Base-by-base conservation (phyloP, 2,329 filamentous ascomycete species). In the Pleoardoris graminearum region DNA sequence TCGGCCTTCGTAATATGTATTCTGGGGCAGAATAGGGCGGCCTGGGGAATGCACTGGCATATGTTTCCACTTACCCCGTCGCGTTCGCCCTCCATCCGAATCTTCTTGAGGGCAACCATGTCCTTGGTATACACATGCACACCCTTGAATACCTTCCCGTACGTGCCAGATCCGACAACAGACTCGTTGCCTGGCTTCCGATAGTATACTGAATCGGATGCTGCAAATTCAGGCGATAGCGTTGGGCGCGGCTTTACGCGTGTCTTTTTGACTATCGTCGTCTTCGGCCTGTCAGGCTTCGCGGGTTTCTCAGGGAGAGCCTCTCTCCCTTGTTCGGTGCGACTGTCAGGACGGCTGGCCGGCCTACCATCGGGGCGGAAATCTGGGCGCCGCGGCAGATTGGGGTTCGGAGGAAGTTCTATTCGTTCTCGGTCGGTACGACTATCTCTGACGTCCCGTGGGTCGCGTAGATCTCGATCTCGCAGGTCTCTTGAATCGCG, bases 161-260 rank as follows among this genome's bases (percentile, higher is more conserved):
- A 97, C 0, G 93, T 97, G 10, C 93, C 93, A 37, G 93, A 96
- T 14, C 93, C 93, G 17, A 97, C 88, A 0, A 97, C 93, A 0
- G 93, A 97, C 70, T 96, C 93, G 63, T 97, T 96, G n/a, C 93
- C 93, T 1, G 92, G 92, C 70, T 97, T 97, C 58, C 93, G 83
- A 76, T 88, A 96, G 74, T 95, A 97, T 3, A 97, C 91, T 0
- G 92, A 97, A 39, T 93, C 88, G 0, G 92, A 96, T 5, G 81
- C 78, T 10, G 85, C 84, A 63, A 93, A 84, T 27, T 96, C 90
- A 21, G 85, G 77, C 0, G 87, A 77, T 1, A 97, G 76, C 4
- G 79, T 82, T 2, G 90, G 91, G 47, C 86, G 85, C 41, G 85
- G 79, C 67, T 91, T 94, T 11, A 85, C 76, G 25, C 88, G 84